These are phyloP conservation scores for Pyronema domesticum DNA, from an alignment of 495 filamentous ascomycete genomes.

Conservation along the genomic window DNA sequence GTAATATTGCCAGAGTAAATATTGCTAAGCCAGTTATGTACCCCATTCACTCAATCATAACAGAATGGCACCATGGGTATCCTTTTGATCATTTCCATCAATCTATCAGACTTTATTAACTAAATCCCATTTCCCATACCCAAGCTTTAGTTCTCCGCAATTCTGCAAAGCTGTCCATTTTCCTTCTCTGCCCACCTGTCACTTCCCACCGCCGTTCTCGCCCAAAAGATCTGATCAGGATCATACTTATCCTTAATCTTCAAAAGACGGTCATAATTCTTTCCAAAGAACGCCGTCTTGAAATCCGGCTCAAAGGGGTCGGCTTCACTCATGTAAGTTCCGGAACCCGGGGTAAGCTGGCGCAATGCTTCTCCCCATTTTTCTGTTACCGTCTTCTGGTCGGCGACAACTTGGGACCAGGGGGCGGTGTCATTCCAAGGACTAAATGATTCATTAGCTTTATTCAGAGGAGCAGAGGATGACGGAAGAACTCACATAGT, in stretches of 20 bases:
- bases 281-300: conserved; percentile 40
- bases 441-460: too few relatives aligned
- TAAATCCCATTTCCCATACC: too few relatives aligned
- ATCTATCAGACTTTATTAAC: too few relatives aligned
- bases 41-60: too few relatives aligned
- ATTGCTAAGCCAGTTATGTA: too few relatives aligned
- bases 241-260: conserved; percentile 36
- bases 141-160: too few relatives aligned
- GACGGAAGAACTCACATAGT: background rate
- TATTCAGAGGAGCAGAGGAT: background rate
- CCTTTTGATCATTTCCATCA: too few relatives aligned
- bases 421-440: background rate
- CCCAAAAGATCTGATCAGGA: conserved; percentile 35
- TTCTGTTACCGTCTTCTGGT: background rate
- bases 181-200: conserved; percentile 28
- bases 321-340: conserved; percentile 34
- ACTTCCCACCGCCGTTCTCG: conserved; percentile 32
- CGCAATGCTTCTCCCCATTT: conserved; percentile 5
- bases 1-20: too few relatives aligned
- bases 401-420: background rate
- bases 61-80: too few relatives aligned
- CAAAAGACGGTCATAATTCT: conserved; percentile 29
- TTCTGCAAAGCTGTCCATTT: conserved; percentile 1
- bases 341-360: conserved; percentile 28
- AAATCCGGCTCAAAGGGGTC: conserved; percentile 45